Base-by-base conservation (phyloP, 2,329 filamentous ascomycete genomes). In the Elsinoe ampelina region DNA sequence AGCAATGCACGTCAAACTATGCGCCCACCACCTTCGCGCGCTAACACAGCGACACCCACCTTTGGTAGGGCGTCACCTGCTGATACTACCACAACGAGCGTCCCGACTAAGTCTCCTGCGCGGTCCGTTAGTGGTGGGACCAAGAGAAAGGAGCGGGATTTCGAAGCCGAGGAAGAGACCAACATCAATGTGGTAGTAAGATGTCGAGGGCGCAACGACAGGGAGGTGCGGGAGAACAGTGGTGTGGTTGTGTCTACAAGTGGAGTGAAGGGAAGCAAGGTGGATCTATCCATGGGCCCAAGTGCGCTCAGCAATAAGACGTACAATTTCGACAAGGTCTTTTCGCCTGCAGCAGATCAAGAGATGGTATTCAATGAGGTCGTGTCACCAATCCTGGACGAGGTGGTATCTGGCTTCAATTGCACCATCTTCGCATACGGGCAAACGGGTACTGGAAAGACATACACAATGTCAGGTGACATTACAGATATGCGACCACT, bases 351-450 rank as follows among this genome's bases (percentile, higher is more conserved):
- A 0, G 92, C 93, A 1, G 93, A 97, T 66, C 93, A 98, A 72
- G 82, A 79, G 54, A 95, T 95, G 80, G 78, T 98, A 7, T 98
- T 93, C 68, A 92, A 98, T 62, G 92, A 97, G 71, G 91, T 95
- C 4, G 93, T 97, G 13, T 84, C 85, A 62, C 95, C 95, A 0
- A 92, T 98, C 57, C 68, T 98, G 34, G 89, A 95, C 63, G 91
- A 98, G 80, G 90, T 95, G 71, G 63, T 79, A 66, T 30, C 20
- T 10, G 93, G 93, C 54, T 97, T 89, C 74, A 98, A 98, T 71
- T 98, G 93, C 73, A 98, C 93, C 4, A 95, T 98, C 59, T 98
- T 98, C 66, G 93, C 93, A 34, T 98, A 98, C 70, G 93, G 93
- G 22, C 93, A 98, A 71, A 98, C 93, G 0, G 93, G 93, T 43